Base-by-base conservation (phyloP, 2,329 filamentous ascomycete species). In the Trichoderma hamatum region DNA sequence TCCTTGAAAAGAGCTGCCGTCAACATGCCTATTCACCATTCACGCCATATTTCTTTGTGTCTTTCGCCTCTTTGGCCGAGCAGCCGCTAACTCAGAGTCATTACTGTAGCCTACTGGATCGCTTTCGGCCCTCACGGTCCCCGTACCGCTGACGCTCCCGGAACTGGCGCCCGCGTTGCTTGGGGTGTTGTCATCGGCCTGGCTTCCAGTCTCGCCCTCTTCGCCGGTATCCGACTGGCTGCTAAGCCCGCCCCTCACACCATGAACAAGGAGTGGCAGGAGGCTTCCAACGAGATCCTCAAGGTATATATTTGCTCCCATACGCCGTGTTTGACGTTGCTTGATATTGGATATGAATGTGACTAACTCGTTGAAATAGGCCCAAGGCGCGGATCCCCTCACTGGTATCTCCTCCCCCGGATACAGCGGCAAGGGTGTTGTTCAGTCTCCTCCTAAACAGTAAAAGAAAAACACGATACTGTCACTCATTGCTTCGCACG, bases 251-350 rank as follows among this genome's bases (percentile, higher is more conserved):
- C 87, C 72, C 96, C 96, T 74, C 85, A 86, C 81, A 97, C 95
- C 77, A 97, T 99, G 94, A 95, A 86, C 84, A 92, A 93, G 87
- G 96, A 99, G 84, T 98, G 92, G 89, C 93, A 99, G 85, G 94
- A 98, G 86, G 91, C 91, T 75, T 88, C 90, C 75, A 97, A 99
- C 83, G 96, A 97, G 85, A 96, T 92, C 82, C 86, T 97, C 81
- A 94, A 90, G 88, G 95, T 97, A 62, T 14, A 58, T 26, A 5
- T 28, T 5, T 5, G 13, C 16, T 13, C 10, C 10, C 6, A 5
- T n/a, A 5, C 6, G 34, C n/a, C 10, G 2, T 7, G 14, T 19
- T 24, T 9, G 32, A 39, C 32, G 51, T 26, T 7, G 39, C 39
- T 43, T 43, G 7, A 43, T n/a, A 19, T n/a, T n/a, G 16, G 16